Evolutionary conservation across 805 yeast genomes (phyloP).

Genomic region (Candida verbasci): DNA sequence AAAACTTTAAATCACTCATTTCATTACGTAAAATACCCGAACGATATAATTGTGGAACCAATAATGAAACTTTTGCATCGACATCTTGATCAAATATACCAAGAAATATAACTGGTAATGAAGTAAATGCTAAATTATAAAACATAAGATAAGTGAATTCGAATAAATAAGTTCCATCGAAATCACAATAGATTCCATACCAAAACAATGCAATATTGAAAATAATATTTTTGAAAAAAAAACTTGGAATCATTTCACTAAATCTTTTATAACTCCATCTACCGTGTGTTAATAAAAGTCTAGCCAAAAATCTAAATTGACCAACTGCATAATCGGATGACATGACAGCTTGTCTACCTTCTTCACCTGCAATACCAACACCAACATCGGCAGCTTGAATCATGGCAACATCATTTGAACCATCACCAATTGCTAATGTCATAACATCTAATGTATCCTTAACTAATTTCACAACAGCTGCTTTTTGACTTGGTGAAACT

Average conservation of each 20-base stretch:
- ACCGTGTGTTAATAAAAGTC: slow-evolving; percentile 72
- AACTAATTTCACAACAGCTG: slow-evolving; percentile 77
- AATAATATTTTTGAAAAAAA: slow-evolving; percentile 75
- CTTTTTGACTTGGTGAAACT: slow-evolving; percentile 85
- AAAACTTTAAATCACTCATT: slow-evolving; percentile 65
- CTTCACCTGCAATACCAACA: slow-evolving; percentile 89
- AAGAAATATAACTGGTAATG: slow-evolving; percentile 72
- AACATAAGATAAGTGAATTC: slow-evolving; percentile 80
- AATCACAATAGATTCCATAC: slow-evolving; percentile 71
- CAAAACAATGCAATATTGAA: slow-evolving; percentile 73
- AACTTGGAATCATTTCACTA: slow-evolving; percentile 79
- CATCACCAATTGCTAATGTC: slow-evolving; percentile 88
- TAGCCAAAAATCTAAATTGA: slow-evolving; percentile 68
- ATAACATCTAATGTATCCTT: slow-evolving; percentile 70
- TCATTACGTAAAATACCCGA: slow-evolving; percentile 70
- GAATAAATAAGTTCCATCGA: slow-evolving; percentile 75
- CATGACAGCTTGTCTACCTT: slow-evolving; percentile 87
- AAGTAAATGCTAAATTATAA: slow-evolving; percentile 78
- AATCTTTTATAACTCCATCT: slow-evolving; percentile 83
- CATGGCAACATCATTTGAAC: slow-evolving; percentile 89
- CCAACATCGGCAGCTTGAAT: slow-evolving; percentile 86
- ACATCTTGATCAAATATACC: slow-evolving; percentile 84
- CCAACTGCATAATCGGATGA: slow-evolving; percentile 84
- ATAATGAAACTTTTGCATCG: slow-evolving; percentile 57
- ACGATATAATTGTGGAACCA: slow-evolving; percentile 72